Percentiles rank a stretch among this genome's conserved stretches.
These are phyloP conservation scores for Zoysia japonica DNA, from an alignment of 176 grass and related monocot genomes.

Conservation along the genomic window DNA sequence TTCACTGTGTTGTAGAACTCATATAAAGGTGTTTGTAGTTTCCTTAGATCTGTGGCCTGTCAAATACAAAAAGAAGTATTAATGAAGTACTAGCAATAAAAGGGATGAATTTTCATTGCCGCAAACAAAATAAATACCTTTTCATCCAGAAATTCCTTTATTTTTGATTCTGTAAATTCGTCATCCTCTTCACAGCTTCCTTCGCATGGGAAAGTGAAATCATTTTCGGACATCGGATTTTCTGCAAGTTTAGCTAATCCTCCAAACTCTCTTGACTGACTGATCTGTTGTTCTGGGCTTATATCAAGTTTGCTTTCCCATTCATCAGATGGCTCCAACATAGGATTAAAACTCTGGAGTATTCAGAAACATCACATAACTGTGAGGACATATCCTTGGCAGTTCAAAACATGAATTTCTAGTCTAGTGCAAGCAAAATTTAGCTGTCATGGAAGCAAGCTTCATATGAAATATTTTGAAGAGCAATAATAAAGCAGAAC, in stretches of 20 bases:
- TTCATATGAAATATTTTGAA: conserved; percentile 11
- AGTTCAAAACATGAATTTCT: not conserved
- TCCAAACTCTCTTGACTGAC: conserved; percentile 45
- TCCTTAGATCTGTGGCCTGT: conserved; percentile 89
- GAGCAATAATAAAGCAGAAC: not conserved
- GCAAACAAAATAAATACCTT: conserved; percentile 57
- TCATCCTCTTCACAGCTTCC: conserved; percentile 74
- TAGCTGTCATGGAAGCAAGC: not conserved
- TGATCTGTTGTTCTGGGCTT: conserved; percentile 47
- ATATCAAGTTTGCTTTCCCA: conserved; percentile 64
- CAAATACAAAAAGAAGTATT: conserved; percentile 4
- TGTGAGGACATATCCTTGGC: conserved; percentile 8
- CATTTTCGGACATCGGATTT: conserved; percentile 49
- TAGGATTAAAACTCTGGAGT: conserved; percentile 83
- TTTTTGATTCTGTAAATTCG: conserved; percentile 71
- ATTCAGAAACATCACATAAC: conserved; percentile 21
- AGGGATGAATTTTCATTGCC: not conserved
- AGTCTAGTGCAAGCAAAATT: not conserved
- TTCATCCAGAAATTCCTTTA: conserved; percentile 70
- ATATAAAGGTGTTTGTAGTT: conserved; percentile 85
- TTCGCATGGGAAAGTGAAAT: conserved; percentile 62
- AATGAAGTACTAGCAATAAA: conserved; percentile 1
- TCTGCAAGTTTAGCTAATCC: conserved; percentile 49
- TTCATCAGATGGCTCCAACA: conserved; percentile 74
- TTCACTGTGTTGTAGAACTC: conserved; percentile 90